Evolutionary conservation across 768 basidiomycete species (phyloP), one percentile per base, ranked within the genome.

Genomic region (Phylloporus arenicola): DNA sequence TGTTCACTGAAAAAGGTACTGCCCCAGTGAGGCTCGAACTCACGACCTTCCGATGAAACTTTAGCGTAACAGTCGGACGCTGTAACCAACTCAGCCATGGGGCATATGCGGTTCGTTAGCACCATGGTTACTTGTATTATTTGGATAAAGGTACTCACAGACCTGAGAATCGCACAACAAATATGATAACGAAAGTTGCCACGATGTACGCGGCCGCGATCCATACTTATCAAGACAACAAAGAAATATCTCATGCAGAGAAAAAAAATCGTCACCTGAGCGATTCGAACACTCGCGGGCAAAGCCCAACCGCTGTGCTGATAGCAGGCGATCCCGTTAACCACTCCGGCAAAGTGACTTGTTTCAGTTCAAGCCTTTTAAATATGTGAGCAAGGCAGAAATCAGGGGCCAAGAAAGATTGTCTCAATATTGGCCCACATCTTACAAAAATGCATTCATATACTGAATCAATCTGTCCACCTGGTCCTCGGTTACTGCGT

Each of bases 291-390:
- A 75, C 76, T 68, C 76, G 76, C 76, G 76, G 71, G 74, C 76
- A 79, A 75, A 77, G 77, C 74, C 70, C 76, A 78, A 77, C 75
- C 76, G 76, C 76, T 79, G 24, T 45, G 57, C 67, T 64, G 45
- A 40, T 84, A 83, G 83, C 82, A 84, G 83, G 83, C 82, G 80
- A 83, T 83, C 82, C 82, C 82, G 82, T 88, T 89, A 88, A 89
- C 86, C 86, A 88, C 87, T 89, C 86, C 86, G 86, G 86, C 86
- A 89, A 88, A 87, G 86, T 86, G 84, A 86, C 84, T 13, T 64
- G 43, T 84, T 83, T 81, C 82, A 83, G 83, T 82, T 80, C 78
- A 82, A 81, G 80, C 81, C 81, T 82, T 87, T 88, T 7, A 14
- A 17, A 17, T 10, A 37, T 37, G 10, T 4, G 35, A 37, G n/a